phyloP scores from a whole-genome alignment of 352 stramenopile species.

The Phytophthora pluvialis region DNA sequence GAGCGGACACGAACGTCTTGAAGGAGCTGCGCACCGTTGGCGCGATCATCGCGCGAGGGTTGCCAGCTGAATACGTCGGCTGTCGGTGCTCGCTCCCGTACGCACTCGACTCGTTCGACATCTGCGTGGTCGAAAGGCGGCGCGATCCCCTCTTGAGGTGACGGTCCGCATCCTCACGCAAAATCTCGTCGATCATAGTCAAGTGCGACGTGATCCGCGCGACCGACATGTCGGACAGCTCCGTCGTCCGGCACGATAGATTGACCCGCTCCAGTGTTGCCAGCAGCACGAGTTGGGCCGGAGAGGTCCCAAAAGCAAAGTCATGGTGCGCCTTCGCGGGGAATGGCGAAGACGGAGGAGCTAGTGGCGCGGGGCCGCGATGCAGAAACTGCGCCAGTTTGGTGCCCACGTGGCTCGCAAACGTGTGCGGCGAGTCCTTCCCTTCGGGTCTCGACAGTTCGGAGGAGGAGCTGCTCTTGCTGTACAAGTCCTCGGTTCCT shows the following conservation, averaged over 20 bases:
- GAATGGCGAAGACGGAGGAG: not conserved
- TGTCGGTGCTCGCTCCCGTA: constrained; percentile 3
- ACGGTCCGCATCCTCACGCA: constrained; percentile 49
- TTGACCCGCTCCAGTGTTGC: constrained; percentile 44
- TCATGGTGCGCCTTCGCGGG: too few species aligned
- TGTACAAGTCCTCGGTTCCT: not conserved
- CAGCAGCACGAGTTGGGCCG: constrained; percentile 42
- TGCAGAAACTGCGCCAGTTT: constrained; percentile 14
- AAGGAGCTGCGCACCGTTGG: constrained; percentile 39
- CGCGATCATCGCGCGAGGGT: not conserved
- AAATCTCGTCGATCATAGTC: constrained; percentile 58
- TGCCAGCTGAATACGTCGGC: not conserved
- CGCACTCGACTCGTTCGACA: not conserved
- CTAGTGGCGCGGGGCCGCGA: not conserved
- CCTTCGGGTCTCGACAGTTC: not conserved
- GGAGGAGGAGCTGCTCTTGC: constrained; percentile 5
- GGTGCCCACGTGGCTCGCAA: constrained; percentile 1
- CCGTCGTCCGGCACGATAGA: constrained; percentile 46
- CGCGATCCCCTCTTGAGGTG: constrained; percentile 34
- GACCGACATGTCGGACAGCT: constrained; percentile 57
- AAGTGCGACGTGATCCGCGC: constrained; percentile 55
- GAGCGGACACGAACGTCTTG: constrained; percentile 51
- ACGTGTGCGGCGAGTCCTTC: constrained; percentile 6
- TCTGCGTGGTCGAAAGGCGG: constrained; percentile 37
- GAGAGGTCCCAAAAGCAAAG: too few species aligned